Conservation (phyloP, 192 early-diverging fungal genomes). For the Endogone sp. region DNA sequence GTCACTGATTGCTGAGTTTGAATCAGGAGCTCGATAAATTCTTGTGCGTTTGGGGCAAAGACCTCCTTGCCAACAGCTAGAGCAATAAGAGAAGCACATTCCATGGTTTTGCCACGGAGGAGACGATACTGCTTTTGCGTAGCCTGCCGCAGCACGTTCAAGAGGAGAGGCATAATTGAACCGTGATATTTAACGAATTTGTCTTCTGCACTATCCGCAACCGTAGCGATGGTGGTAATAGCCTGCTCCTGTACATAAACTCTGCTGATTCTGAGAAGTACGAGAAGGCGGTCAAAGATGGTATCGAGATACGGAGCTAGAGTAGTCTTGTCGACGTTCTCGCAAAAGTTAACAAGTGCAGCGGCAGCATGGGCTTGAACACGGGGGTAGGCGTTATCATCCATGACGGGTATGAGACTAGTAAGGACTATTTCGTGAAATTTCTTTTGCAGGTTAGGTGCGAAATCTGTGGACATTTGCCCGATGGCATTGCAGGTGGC, state of each 20-base stretch:
- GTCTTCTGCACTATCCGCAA: constrained; percentile 93
- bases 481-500: constrained; percentile 96
- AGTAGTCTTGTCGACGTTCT: constrained; percentile 77
- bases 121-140: constrained; percentile 83
- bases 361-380: constrained; percentile 96
- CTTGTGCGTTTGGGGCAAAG: constrained; percentile 73
- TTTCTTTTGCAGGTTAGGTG: constrained; percentile 69
- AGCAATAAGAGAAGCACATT: constrained; percentile 94
- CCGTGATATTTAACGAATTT: constrained; percentile 90
- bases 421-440: constrained; percentile 68
- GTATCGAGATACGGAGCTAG: constrained; percentile 88
- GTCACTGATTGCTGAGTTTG: constrained; percentile 74
- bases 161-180: constrained; percentile 93
- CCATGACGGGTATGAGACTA: constrained; percentile 85
- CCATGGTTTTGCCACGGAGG: constrained; percentile 95
- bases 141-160: constrained; percentile 84
- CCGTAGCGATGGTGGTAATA: constrained; percentile 94
- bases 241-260: constrained; percentile 99
- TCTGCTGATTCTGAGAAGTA: constrained; percentile 78
- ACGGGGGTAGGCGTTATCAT: constrained; percentile 68
- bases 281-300: constrained; percentile 82
- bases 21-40: constrained; percentile 78
- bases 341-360: constrained; percentile 97
- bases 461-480: constrained; percentile 98
- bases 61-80: constrained; percentile 90